Evolutionary conservation across 306 rosid species (phyloP).

Genomic region (Quercus engelmannii): DNA sequence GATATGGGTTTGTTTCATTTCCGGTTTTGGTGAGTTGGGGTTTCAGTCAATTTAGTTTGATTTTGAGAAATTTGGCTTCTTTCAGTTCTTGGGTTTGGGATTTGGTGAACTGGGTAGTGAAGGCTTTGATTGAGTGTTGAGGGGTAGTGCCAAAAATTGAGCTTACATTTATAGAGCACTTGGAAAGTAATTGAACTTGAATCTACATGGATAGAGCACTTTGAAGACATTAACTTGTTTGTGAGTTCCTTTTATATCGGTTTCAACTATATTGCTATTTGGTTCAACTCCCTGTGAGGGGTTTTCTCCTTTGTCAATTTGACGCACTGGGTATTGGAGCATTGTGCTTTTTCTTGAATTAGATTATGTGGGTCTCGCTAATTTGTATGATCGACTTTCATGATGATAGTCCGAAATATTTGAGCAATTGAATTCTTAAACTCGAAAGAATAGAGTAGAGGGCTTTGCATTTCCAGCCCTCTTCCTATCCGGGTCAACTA

Average conservation of each 20-base stretch:
- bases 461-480: neutral
- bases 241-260: neutral
- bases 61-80: conserved; percentile 5
- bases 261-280: conserved; percentile 1
- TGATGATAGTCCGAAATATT: neutral
- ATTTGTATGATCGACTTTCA: neutral
- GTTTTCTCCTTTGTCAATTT: conserved; percentile 17
- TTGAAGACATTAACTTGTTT: neutral
- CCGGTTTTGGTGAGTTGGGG: conserved; percentile 18
- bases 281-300: neutral
- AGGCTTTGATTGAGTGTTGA: conserved; percentile 20
- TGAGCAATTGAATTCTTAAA: conserved; percentile 13
- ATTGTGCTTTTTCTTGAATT: neutral
- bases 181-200: conserved; percentile 18
- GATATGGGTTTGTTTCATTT: conserved; percentile 8
- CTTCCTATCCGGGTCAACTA: neutral
- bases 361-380: no score
- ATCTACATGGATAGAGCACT: neutral
- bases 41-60: neutral
- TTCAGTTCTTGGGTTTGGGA: conserved; percentile 14
- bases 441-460: neutral
- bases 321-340: conserved; percentile 28
- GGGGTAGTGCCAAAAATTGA: neutral
- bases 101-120: conserved; percentile 24
- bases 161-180: no score